Conservation (phyloP, 2,329 filamentous ascomycete genomes). For the Ophiocordyceps sinensis region DNA sequence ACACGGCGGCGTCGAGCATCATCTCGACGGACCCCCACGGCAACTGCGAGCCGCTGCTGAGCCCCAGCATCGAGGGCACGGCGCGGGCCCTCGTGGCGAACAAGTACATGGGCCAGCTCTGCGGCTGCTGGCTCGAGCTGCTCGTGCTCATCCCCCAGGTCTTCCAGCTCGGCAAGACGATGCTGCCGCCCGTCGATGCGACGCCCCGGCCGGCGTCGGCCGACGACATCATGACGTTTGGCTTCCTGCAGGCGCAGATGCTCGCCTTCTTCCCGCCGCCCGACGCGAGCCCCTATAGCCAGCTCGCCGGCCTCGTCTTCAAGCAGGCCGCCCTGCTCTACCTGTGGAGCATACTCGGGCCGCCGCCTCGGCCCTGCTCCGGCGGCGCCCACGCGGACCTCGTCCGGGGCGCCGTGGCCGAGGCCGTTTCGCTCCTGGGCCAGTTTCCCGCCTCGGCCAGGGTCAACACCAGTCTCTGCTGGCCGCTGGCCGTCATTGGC, state of each 20-base stretch:
- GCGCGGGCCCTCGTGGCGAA: slow-evolving; percentile 14
- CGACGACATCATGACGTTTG: slow-evolving; percentile 28
- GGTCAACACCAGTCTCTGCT: slow-evolving; percentile 25
- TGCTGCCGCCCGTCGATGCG: slow-evolving; percentile 16
- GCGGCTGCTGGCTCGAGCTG: slow-evolving; percentile 24
- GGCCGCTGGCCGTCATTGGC: slow-evolving; percentile 23
- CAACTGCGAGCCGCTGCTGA: slow-evolving; percentile 15
- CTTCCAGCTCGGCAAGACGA: slow-evolving; percentile 26
- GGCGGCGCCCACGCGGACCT: slow-evolving; percentile 10
- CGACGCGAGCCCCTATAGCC: slow-evolving; percentile 19
- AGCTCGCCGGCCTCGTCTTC: slow-evolving; percentile 26
- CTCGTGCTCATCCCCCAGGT: slow-evolving; percentile 22
- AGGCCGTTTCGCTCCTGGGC: slow-evolving; percentile 15
- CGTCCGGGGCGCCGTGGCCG: slow-evolving; percentile 14
- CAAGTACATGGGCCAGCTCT: slow-evolving; percentile 21
- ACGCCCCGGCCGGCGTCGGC: slow-evolving; percentile 14
- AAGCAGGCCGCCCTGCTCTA: slow-evolving; percentile 30
- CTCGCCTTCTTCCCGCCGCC: slow-evolving; percentile 22
- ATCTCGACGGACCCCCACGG: slow-evolving; percentile 24
- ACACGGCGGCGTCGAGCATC: slow-evolving; percentile 31
- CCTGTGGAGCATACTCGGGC: slow-evolving; percentile 20
- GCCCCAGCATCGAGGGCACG: slow-evolving; percentile 14
- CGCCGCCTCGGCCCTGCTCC: slow-evolving; percentile 9
- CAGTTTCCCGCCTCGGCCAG: slow-evolving; percentile 17
- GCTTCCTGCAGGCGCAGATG: slow-evolving; percentile 25